phyloP scores from a whole-genome alignment of 2,329 filamentous ascomycete genomes.

The Chaetomiaceae sp. region DNA sequence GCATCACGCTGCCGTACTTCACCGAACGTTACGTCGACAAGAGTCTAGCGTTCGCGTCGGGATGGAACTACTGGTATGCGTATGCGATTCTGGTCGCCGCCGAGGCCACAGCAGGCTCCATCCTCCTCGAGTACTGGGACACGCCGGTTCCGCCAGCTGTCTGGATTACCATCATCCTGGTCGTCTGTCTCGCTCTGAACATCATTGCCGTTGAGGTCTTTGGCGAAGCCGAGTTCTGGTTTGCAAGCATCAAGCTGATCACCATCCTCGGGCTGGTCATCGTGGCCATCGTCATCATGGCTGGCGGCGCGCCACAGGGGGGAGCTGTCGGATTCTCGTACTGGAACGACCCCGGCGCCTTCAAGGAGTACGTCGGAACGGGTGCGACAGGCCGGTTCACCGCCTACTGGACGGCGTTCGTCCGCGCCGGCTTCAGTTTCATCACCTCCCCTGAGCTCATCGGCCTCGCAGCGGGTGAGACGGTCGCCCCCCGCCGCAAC shows the following conservation, averaged over 20 bases:
- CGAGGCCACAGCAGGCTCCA: conserved; percentile 53
- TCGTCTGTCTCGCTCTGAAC: conserved; percentile 52
- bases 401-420: conserved; percentile 54
- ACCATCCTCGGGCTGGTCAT: conserved; percentile 56
- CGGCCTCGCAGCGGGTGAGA: conserved; percentile 60
- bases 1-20: conserved; percentile 55
- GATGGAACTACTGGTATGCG: conserved; percentile 61
- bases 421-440: conserved; percentile 58
- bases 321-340: conserved; percentile 47
- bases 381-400: conserved; percentile 52
- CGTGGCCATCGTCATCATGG: conserved; percentile 51
- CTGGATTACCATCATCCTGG: conserved; percentile 56
- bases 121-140: conserved; percentile 59
- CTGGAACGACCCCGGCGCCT: conserved; percentile 46
- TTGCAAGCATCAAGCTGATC: conserved; percentile 56
- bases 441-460: conserved; percentile 59
- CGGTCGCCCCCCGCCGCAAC: conserved; percentile 58
- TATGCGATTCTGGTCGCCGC: conserved; percentile 55
- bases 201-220: conserved; percentile 54
- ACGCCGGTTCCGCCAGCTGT: conserved; percentile 47
- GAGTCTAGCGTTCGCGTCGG: conserved; percentile 52
- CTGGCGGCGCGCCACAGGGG: conserved; percentile 50
- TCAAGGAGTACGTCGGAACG: conserved; percentile 43
- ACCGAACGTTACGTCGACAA: conserved; percentile 52
- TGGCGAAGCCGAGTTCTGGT: conserved; percentile 60